A percentile compares a stretch with the other conserved stretches of the same genome.
Evolutionary conservation across 1,139 yeast genomes (phyloP).

Genomic region (Candida pseudoviswanathii): DNA sequence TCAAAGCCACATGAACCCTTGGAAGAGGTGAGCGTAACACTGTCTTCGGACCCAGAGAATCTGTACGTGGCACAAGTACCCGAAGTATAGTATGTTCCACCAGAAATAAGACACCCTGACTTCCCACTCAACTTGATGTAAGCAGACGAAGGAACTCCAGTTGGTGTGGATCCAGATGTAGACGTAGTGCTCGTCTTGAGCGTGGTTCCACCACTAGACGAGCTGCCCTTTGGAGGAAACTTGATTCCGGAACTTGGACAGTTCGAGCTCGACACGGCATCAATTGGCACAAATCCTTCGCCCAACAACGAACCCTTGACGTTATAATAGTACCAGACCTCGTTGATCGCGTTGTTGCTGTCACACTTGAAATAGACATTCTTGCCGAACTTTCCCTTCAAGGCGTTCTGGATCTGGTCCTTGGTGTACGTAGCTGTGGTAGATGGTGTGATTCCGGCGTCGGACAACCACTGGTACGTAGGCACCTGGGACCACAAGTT

Average conservation of each 20-base stretch:
- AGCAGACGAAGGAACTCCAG: conserved; percentile 34
- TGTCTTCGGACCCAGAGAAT: conserved; percentile 56
- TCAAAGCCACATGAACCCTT: conserved; percentile 73
- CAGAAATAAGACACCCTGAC: conserved; percentile 76
- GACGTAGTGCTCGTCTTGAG: conserved; percentile 14
- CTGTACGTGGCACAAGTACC: conserved; percentile 84
- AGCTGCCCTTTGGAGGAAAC: conserved; percentile 64
- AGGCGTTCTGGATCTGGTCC: conserved; percentile 62
- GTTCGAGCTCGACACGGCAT: conserved; percentile 46
- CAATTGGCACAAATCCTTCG: conserved; percentile 67
- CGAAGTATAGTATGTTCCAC: conserved; percentile 78
- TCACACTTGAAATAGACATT: conserved; percentile 70
- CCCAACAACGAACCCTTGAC: conserved; percentile 70
- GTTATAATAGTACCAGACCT: conserved; percentile 87
- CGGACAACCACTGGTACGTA: conserved; percentile 65
- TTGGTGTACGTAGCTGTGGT: conserved; percentile 60
- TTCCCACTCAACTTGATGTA: conserved; percentile 56
- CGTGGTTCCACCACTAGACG: conserved; percentile 17
- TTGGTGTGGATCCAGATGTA: conserved; percentile 17
- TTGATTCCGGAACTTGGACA: conserved; percentile 75
- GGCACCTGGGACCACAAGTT: conserved; percentile 64
- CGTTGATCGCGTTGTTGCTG: conserved; percentile 64
- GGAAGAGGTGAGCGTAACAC: conserved; percentile 62
- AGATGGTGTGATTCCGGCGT: conserved; percentile 71
- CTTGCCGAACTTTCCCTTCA: conserved; percentile 57